Evolutionary conservation across 2,329 filamentous ascomycete species (phyloP).

Genomic region (Alternaria angustiovoidea): DNA sequence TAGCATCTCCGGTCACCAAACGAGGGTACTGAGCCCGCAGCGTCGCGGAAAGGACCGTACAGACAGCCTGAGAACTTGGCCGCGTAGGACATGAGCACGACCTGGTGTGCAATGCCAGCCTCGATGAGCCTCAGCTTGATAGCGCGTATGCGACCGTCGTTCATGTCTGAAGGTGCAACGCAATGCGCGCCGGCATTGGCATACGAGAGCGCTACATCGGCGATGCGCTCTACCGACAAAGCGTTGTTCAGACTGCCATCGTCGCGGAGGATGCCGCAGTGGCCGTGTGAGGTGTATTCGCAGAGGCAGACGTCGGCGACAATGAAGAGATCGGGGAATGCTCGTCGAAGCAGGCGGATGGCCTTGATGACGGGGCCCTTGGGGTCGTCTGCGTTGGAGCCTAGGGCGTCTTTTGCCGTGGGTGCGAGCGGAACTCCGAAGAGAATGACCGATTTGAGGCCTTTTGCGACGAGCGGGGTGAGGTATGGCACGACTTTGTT

Average conservation of each 20-base stretch:
- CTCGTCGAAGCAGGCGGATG: conserved; percentile 82
- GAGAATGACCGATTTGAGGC: conserved; percentile 89
- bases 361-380: conserved; percentile 87
- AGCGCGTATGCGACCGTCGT: conserved; percentile 93
- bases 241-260: conserved; percentile 93
- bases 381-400: conserved; percentile 91
- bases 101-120: conserved; percentile 88
- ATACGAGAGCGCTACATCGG: conserved; percentile 96
- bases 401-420: conserved; percentile 86
- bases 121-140: conserved; percentile 99
- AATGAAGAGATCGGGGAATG: conserved; percentile 91
- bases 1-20: conserved; percentile 98
- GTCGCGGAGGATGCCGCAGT: conserved; percentile 94
- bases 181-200: conserved; percentile 96
- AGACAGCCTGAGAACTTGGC: conserved; percentile 97
- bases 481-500: conserved; percentile 87
- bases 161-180: conserved; percentile 98
- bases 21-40: conserved; percentile 86
- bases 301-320: conserved; percentile 94
- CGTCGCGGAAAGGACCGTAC: conserved; percentile 97
- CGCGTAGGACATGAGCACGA: conserved; percentile 95
- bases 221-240: conserved; percentile 91
- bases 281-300: conserved; percentile 97
- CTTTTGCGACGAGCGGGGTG: conserved; percentile 85
- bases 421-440: conserved; percentile 90